Evolutionary conservation across 257 asterid species (phyloP).

Genomic region (Knoxia roxburghii): DNA sequence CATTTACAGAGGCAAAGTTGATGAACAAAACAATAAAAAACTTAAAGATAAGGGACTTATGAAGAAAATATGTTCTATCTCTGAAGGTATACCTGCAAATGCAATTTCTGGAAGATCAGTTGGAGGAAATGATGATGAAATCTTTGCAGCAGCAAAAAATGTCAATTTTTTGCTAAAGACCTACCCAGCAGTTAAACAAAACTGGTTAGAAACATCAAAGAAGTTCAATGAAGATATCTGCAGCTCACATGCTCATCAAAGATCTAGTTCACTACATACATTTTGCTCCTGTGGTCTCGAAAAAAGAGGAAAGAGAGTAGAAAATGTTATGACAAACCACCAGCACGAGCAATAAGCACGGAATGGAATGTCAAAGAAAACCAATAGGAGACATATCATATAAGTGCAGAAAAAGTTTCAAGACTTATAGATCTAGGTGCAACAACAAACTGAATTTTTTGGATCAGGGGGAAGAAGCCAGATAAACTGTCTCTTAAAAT

Average conservation of each 20-base stretch:
- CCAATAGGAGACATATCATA: not conserved
- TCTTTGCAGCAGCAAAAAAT: conserved; percentile 95
- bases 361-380: not conserved
- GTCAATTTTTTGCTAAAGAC: conserved; percentile 78
- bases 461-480: not conserved
- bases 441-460: not conserved
- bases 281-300: not conserved
- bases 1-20: too few relatives aligned
- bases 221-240: not conserved
- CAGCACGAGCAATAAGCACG: not conserved
- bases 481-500: not conserved
- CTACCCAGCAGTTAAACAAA: conserved; percentile 38
- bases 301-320: not conserved
- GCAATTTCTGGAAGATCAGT: conserved; percentile 97
- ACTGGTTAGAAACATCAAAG: conserved; percentile 8
- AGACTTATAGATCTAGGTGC: not conserved
- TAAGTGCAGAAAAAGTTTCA: not conserved
- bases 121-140: conserved; percentile 83
- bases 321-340: not conserved
- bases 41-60: not conserved
- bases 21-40: not conserved
- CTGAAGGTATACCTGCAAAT: conserved; percentile 69
- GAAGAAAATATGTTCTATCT: not conserved
- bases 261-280: not conserved
- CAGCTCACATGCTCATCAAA: not conserved